phyloP scores from a whole-genome alignment of 768 basidiomycete species.

The Phanerochaete carnosa region DNA sequence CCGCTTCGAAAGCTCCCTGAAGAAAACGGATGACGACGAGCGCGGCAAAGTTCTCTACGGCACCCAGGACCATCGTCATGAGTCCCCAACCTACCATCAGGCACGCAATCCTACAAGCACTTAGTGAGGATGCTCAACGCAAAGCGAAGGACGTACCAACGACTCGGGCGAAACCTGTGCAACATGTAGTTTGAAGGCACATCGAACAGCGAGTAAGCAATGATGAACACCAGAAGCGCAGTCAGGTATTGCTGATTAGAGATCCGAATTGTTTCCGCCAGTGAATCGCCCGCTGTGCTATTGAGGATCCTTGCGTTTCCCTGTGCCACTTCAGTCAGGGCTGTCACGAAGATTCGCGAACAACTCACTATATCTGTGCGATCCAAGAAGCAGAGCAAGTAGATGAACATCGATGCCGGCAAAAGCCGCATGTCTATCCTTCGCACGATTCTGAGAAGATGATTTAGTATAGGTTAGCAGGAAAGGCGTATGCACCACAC shows the following conservation, averaged over 20 bases:
- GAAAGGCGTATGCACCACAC: conserved; percentile 10
- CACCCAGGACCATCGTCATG: conserved; percentile 32
- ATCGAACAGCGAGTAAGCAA: conserved; percentile 39
- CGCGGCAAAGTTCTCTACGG: conserved; percentile 47
- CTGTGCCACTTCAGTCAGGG: neutral
- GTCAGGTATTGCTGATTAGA: conserved; percentile 31
- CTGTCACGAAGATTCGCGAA: neutral
- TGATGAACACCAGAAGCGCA: conserved; percentile 37
- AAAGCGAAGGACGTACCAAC: conserved; percentile 30
- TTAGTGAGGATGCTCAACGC: conserved; percentile 46
- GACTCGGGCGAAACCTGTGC: conserved; percentile 33
- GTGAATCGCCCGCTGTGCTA: conserved; percentile 26
- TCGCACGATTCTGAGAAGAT: conserved; percentile 40
- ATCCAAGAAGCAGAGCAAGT: conserved; percentile 28
- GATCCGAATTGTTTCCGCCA: conserved; percentile 27
- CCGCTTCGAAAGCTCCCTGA: conserved; percentile 66
- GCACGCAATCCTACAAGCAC: conserved; percentile 34
- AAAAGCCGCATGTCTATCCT: conserved; percentile 27
- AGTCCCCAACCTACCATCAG: conserved; percentile 38
- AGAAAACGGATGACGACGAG: conserved; percentile 54
- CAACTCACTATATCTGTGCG: conserved; percentile 17
- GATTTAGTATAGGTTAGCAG: conserved; percentile 40
- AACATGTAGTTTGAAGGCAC: conserved; percentile 38
- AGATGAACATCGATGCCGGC: conserved; percentile 27
- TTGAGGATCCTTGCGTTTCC: conserved; percentile 29